Evolutionary conservation across 257 asterid species (phyloP), one percentile per base, ranked within the genome.

Genomic region (Verbena officinalis): DNA sequence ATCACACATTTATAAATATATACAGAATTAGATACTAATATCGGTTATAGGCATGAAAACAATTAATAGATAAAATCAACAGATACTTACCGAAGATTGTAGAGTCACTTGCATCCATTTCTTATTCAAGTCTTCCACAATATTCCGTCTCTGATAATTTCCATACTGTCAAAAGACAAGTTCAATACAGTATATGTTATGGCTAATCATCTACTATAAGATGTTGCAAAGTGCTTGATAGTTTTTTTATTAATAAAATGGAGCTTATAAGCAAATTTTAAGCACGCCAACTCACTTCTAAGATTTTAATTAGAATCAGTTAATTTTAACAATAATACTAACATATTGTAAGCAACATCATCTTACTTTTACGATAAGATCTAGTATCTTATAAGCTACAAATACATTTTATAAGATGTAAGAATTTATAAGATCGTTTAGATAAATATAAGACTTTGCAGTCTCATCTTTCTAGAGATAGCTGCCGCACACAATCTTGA

Each of bases 51-150:
- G 31, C 69, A 59, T 6, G 39, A 4, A 20, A 5, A 6, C 4
- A 38, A 23, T 13, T 22, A 17, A 50, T 45, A 45, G 65, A 39
- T 48, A 58, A 71, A 44, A 23, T 9, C 33, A 65, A 49, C 55
- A 12, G 52, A 55, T 19, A 55, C 63, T 67, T 75, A 94, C 99
- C 63, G 95, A 83, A 54, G 80, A 66, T 57, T 86, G 86, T 22
- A 84, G 78, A 27, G 86, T 78, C 75, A 82, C 43, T 81, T 86
- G 98, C 86, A 73, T 85, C 99, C 96, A 91, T 78, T 83, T 90
- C 81, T 86, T 88, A 56, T 90, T 83, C 79, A 94, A 78, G 74
- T 94, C 96, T 65, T 94, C 98, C 49, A 76, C 87, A 34, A 84
- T 62, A 63, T 78, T 69, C 15, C 76, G 83, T 1, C 86, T 85